These are phyloP conservation scores for Starmerella tilneyi DNA, from an alignment of 805 yeast species.

Conservation along the genomic window DNA sequence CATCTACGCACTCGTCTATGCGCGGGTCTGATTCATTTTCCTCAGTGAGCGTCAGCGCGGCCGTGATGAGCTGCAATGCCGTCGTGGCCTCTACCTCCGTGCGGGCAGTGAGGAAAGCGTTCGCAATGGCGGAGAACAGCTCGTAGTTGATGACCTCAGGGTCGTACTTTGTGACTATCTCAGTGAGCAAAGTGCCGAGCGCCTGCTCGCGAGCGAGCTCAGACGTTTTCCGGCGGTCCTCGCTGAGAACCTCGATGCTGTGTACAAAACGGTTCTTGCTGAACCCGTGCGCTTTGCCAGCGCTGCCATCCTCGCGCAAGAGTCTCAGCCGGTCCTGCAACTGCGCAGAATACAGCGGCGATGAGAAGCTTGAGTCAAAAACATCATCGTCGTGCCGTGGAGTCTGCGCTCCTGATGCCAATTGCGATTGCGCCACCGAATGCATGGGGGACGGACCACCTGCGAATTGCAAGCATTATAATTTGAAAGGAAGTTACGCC, in stretches of 20 bases:
- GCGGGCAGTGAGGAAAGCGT: conserved; percentile 25
- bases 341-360: conserved; percentile 22
- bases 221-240: conserved; percentile 29
- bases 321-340: conserved; percentile 23
- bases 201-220: conserved; percentile 31
- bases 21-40: conserved; percentile 22
- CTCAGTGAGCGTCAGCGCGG: conserved; percentile 24
- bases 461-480: neutral
- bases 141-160: conserved; percentile 25
- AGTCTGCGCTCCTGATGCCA: conserved; percentile 16
- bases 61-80: conserved; percentile 28
- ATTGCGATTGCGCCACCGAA: conserved; percentile 16
- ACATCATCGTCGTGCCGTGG: conserved; percentile 14
- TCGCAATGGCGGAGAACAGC: conserved; percentile 21
- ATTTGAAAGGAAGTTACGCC: too few species aligned
- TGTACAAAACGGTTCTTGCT: conserved; percentile 18
- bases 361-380: conserved; percentile 14
- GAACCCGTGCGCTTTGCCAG: conserved; percentile 2
- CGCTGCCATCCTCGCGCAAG: conserved; percentile 7
- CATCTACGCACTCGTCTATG: conserved; percentile 20
- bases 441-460: neutral
- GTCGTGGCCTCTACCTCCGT: conserved; percentile 28
- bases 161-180: conserved; percentile 29
- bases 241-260: conserved; percentile 26
- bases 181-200: conserved; percentile 24